Evolutionary conservation across 768 basidiomycete genomes (phyloP), one percentile per base, ranked within the genome.

Genomic region (Tremella fuciformis): DNA sequence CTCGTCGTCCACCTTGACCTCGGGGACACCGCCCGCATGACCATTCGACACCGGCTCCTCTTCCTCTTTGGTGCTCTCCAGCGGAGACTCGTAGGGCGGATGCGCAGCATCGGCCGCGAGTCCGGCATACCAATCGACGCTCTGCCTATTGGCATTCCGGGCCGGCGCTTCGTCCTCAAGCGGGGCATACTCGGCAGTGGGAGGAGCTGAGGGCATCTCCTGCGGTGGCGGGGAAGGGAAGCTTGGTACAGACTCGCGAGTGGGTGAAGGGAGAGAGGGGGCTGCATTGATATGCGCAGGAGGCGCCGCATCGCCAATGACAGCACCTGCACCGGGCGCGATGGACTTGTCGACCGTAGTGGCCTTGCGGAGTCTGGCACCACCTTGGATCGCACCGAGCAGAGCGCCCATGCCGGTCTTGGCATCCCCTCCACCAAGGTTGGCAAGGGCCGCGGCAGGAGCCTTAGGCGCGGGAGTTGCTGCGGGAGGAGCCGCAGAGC

Each of bases 111-210:
- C 86, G 39, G 87, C 88, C 13, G 93, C 91, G 13, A 94, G 81
- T 29, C 86, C 87, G 51, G 85, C 83, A 72, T 89, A 91, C 93
- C 93, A 98, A 68, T 91, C 92, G 2, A 94, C 87, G 7, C 86
- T 87, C 75, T 91, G 87, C 59, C 85, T 80, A 67, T 87, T 83
- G 55, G 77, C 81, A 34, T 81, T 78, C 38, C 71, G 41, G 25
- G 58, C 25, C 2, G 50, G 16, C 3, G 62, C 38, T 63, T 56
- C 34, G 66, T 75, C 39, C 16, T 46, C 42, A 8, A 46, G n/a
- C 6, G 42, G 42, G 15, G 42, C 42, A 15, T 46, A 18, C 22
- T 46, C 22, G 42, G 42, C 42, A 6, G n/a, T 15, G 29, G 29
- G 29, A 34, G 29, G 29, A 34, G 29, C 29, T 6, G 29, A 34